A percentile compares a stretch with the other conserved stretches of the same genome.
Conservation (phyloP, 345 rosid genomes). For the Ricinus communis region DNA sequence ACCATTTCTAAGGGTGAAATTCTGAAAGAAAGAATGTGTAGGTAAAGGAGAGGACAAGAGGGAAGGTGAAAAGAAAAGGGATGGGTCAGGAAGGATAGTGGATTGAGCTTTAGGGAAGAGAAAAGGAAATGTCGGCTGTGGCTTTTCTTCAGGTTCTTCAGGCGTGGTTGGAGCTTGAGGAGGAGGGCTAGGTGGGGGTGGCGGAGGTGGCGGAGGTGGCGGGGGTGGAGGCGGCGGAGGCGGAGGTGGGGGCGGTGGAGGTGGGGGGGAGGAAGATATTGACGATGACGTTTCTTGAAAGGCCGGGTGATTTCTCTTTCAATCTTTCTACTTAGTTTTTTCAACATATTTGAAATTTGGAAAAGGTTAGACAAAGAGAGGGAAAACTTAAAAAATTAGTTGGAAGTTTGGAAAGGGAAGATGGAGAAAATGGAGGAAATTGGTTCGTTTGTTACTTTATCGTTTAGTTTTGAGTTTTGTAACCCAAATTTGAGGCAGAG, state of each 20-base stretch:
- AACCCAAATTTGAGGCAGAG: too few relatives aligned
- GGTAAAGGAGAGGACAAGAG: constrained; percentile 85
- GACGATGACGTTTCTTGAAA: not conserved
- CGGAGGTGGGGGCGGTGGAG: not conserved
- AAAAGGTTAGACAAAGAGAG: too few relatives aligned
- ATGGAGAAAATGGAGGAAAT: not conserved
- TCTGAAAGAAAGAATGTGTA: constrained; percentile 89
- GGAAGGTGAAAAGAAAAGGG: constrained; percentile 59
- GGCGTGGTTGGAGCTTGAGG: not conserved
- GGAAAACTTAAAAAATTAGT: too few relatives aligned
- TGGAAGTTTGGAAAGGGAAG: too few relatives aligned
- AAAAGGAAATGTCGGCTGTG: constrained; percentile 34
- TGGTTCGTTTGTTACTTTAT: not conserved
- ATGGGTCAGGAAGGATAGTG: constrained; percentile 76
- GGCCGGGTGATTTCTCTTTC: not conserved
- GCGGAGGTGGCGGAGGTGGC: not conserved
- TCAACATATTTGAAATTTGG: not conserved
- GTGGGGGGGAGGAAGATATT: not conserved
- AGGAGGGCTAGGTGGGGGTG: not conserved
- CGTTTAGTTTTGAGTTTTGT: too few relatives aligned
- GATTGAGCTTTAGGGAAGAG: constrained; percentile 66
- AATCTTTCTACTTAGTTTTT: not conserved
- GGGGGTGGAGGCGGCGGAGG: not conserved
- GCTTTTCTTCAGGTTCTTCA: not conserved
- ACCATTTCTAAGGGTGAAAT: constrained; percentile 79